phyloP scores from a whole-genome alignment of 441 rosid genomes.

The Omphalea diandra region DNA sequence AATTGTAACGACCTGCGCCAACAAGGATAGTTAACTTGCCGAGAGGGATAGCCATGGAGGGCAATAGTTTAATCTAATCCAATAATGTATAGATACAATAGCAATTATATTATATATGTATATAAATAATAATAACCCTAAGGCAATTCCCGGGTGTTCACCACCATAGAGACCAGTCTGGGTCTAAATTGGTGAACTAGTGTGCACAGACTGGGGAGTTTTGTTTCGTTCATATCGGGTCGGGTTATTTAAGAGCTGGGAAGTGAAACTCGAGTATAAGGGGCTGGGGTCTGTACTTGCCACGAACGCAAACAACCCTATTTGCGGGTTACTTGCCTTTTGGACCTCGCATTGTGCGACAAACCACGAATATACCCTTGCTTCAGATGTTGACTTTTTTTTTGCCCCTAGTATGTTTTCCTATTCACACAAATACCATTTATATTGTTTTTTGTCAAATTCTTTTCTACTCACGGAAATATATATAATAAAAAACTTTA shows the following conservation, averaged over 20 bases:
- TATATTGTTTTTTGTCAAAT: too few relatives aligned
- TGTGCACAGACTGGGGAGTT: too few relatives aligned
- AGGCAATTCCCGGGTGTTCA: too few relatives aligned
- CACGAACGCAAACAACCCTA: background rate
- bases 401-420: background rate
- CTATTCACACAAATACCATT: background rate
- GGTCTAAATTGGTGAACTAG: too few relatives aligned
- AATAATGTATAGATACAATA: background rate
- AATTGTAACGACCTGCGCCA: slow-evolving; percentile 76
- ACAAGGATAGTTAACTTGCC: slow-evolving; percentile 81
- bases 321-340: background rate
- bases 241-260: background rate
- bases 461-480: too few relatives aligned
- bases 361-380: background rate
- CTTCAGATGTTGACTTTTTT: background rate
- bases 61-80: too few relatives aligned
- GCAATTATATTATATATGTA: background rate
- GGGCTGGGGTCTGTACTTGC: background rate
- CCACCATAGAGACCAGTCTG: too few relatives aligned
- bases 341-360: background rate
- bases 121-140: too few relatives aligned
- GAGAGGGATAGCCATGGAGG: slow-evolving; percentile 64
- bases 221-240: background rate
- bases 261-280: background rate
- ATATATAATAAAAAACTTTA: too few relatives aligned